A percentile compares a stretch with the other conserved stretches of the same genome.
Conservation (phyloP, 148 eudicot species). For the Spergularia bocconei region DNA sequence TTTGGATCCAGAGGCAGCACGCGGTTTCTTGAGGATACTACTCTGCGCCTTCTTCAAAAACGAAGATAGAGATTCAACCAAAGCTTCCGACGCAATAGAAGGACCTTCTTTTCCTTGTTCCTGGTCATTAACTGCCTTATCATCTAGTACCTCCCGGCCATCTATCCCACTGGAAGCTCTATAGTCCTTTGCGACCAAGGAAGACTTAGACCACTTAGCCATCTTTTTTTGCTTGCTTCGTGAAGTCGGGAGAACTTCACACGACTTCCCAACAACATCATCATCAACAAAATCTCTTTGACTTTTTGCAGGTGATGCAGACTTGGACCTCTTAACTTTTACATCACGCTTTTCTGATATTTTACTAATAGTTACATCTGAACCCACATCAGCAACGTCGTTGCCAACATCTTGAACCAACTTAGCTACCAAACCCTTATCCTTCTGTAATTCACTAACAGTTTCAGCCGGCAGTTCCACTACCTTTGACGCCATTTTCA, state of each 20-base stretch:
- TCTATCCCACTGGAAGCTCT: constrained; percentile 13
- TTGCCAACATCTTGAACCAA: constrained; percentile 18
- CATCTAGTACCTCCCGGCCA: constrained; percentile 24
- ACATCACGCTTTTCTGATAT: constrained; percentile 9
- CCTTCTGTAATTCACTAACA: constrained; percentile 24
- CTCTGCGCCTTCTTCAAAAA: constrained; percentile 60
- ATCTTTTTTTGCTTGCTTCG: constrained; percentile 28
- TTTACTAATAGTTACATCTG: constrained; percentile 18
- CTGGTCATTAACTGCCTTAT: constrained; percentile 28
- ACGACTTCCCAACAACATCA: constrained; percentile 14
- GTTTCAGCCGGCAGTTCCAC: constrained; percentile 31
- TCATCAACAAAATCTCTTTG: constrained; percentile 3
- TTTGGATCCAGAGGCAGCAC: constrained; percentile 35
- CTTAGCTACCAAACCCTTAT: constrained; percentile 24
- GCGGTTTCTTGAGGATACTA: constrained; percentile 45
- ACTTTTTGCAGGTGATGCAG: constrained; percentile 12
- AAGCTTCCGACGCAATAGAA: constrained; percentile 27
- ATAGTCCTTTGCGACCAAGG: constrained; percentile 23
- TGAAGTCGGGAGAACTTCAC: background rate
- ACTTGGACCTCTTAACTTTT: constrained; percentile 17
- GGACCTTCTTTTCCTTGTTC: constrained; percentile 27
- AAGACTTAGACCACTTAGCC: constrained; percentile 30
- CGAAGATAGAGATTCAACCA: constrained; percentile 68
- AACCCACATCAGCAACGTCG: constrained; percentile 26
- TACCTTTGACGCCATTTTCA: constrained; percentile 22